A percentile compares a stretch with the other conserved stretches of the same genome.
phyloP scores from a whole-genome alignment of 805 yeast species.

The Tetrapisispora namnaoensis region DNA sequence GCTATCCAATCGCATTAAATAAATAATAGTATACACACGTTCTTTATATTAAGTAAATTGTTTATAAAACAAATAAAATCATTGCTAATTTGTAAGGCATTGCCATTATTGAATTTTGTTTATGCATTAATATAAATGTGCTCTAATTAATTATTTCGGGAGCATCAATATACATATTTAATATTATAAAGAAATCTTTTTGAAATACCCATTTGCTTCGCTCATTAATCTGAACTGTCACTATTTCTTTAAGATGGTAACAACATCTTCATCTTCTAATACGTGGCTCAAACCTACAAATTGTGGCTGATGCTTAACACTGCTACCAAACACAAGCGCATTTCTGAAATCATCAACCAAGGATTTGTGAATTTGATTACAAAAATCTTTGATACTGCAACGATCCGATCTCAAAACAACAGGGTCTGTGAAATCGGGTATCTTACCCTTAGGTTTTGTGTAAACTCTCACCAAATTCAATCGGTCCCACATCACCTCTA shows the following conservation, averaged over 20 bases:
- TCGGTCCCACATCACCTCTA: constrained; percentile 93
- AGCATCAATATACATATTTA: not conserved
- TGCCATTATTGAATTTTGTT: not conserved
- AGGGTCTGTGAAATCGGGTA: constrained; percentile 93
- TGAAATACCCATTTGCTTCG: not conserved
- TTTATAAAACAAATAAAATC: not conserved
- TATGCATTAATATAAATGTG: not conserved
- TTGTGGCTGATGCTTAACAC: constrained; percentile 97
- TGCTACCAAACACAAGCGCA: constrained; percentile 86
- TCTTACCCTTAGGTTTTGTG: constrained; percentile 90
- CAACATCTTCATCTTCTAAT: constrained; percentile 93
- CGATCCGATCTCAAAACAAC: constrained; percentile 78
- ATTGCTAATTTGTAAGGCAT: not conserved
- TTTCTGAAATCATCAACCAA: constrained; percentile 87
- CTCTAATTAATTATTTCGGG: not conserved
- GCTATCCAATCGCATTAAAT: too few species aligned
- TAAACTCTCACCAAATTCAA: constrained; percentile 88
- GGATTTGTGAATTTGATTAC: constrained; percentile 92
- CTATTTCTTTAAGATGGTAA: constrained; percentile 76
- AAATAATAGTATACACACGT: too few species aligned
- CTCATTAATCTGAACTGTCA: not conserved
- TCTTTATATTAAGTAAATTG: not conserved
- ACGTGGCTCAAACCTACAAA: constrained; percentile 80
- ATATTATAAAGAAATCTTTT: too few species aligned
- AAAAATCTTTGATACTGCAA: constrained; percentile 87